Evolutionary conservation across 2,329 filamentous ascomycete species (phyloP), one percentile per base, ranked within the genome.

Genomic region (Emergomyces orientalis): DNA sequence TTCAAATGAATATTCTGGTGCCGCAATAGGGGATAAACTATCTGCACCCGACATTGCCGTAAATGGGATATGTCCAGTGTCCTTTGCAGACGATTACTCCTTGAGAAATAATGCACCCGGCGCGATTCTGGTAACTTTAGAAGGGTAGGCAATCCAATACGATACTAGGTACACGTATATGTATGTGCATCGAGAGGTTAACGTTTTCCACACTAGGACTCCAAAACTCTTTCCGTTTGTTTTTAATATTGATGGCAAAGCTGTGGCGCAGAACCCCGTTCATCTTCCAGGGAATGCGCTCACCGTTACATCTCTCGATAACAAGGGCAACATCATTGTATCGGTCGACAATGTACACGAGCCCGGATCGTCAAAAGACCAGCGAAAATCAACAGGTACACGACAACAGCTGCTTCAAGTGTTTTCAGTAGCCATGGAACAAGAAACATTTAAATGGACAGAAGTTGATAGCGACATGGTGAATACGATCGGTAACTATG

Each of bases 171-270:
- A 11, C 11, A 6, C 22, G 14, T n/a, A 43, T 8, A 0, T 49
- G 13, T 39, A 54, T 27, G 14, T 14, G 17, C 45, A 17, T 17
- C 22, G 9, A 56, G 22, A 47, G 14, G 37, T 51, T 52, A 27
- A 55, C 30, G 9, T 19, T n/a, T 27, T 6, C 27, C 8, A 0
- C 41, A 51, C 22, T 85, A 63, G 88, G 82, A 49, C 76, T 88
- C 30, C 87, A 88, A 75, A 77, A 80, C 67, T 95, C 9, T 86
- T 93, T 73, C 76, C 83, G 62, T 89, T 88, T 76, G 75, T 76
- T n/a, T 77, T 88, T 6, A 72, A 73, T n/a, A 65, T 72, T 0
- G 72, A 82, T 58, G 81, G 81, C 64, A 74, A 71, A 17, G 77
- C 90, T 49, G 73, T 77, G 9, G 77, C 82, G 65, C 72, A 74